These are phyloP conservation scores for Candida peoriensis DNA, from an alignment of 805 yeast species.

Conservation along the genomic window DNA sequence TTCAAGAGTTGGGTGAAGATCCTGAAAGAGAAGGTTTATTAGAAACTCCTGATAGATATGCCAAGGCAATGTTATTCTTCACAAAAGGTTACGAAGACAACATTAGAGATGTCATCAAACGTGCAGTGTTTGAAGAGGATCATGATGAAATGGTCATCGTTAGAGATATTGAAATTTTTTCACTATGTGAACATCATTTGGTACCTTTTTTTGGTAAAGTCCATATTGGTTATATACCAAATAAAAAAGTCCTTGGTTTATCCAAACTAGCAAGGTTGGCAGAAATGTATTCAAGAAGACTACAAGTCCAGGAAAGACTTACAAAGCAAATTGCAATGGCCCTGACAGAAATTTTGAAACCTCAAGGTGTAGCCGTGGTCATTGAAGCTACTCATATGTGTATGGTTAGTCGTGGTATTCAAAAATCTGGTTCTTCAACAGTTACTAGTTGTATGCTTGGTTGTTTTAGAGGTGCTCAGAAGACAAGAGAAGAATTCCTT, in stretches of 20 bases:
- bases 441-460: slow-evolving; percentile 97
- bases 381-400: slow-evolving; percentile 99
- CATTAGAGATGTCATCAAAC: slow-evolving; percentile 83
- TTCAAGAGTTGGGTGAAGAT: slow-evolving; percentile 89
- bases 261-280: slow-evolving; percentile 93
- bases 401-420: slow-evolving; percentile 97
- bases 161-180: slow-evolving; percentile 85
- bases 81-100: slow-evolving; percentile 97
- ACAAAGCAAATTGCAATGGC: slow-evolving; percentile 99
- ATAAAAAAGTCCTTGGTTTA: slow-evolving; percentile 85
- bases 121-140: slow-evolving; percentile 96
- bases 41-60: slow-evolving; percentile 95
- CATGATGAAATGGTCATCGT: slow-evolving; percentile 99
- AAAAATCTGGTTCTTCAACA: slow-evolving; percentile 90
- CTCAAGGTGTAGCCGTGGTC: slow-evolving; percentile 97
- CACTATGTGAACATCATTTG: slow-evolving; percentile 94
- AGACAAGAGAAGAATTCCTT: slow-evolving; percentile 94
- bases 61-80: slow-evolving; percentile 91
- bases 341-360: slow-evolving; percentile 80
- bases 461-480: slow-evolving; percentile 87
- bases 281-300: slow-evolving; percentile 91
- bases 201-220: slow-evolving; percentile 98
- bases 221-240: slow-evolving; percentile 97
- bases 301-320: slow-evolving; percentile 96
- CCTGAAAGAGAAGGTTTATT: slow-evolving; percentile 79